A percentile compares a stretch with the other conserved stretches of the same genome.
These are phyloP conservation scores for Scolecobasidium constrictum DNA, from an alignment of 2,329 filamentous ascomycete genomes.

Conservation along the genomic window DNA sequence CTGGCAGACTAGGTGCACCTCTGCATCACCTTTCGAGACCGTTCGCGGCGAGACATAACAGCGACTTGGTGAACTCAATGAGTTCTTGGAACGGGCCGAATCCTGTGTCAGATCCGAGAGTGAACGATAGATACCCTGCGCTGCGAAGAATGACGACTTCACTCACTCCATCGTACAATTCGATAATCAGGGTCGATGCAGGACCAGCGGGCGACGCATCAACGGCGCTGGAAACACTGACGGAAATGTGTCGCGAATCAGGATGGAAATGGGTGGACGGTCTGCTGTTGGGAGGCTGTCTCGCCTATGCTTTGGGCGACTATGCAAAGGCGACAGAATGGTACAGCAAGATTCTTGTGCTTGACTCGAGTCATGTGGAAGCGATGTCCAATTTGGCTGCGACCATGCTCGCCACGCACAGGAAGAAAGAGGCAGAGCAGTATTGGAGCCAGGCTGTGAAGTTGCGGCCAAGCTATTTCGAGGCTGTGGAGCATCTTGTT, in stretches of 20 bases:
- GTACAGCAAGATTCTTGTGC: slow-evolving; percentile 56
- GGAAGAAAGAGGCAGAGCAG: slow-evolving; percentile 71
- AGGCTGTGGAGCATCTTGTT: slow-evolving; percentile 90
- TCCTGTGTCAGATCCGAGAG: neutral
- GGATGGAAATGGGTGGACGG: slow-evolving; percentile 87
- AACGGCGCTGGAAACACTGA: slow-evolving; percentile 60
- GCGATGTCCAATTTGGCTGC: slow-evolving; percentile 89
- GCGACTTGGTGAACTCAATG: neutral
- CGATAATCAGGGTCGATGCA: neutral
- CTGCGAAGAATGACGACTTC: slow-evolving; percentile 8
- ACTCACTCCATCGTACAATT: neutral
- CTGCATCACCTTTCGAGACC: neutral
- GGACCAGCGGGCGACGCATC: slow-evolving; percentile 43
- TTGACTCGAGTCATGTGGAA: slow-evolving; percentile 65
- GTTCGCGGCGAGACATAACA: neutral
- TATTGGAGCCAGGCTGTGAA: slow-evolving; percentile 81
- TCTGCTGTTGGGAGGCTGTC: slow-evolving; percentile 79
- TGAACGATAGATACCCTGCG: neutral
- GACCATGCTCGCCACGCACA: slow-evolving; percentile 72
- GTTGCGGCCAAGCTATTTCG: slow-evolving; percentile 76
- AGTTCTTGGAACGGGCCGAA: neutral
- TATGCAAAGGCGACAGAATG: slow-evolving; percentile 67
- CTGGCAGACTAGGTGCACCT: neutral
- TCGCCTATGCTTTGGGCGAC: slow-evolving; percentile 80
- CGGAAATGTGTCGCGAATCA: slow-evolving; percentile 65